Percentiles rank a stretch among this genome's conserved stretches.
Evolutionary conservation across 768 basidiomycete species (phyloP).

Genomic region (Chlorophyllum brunneum): DNA sequence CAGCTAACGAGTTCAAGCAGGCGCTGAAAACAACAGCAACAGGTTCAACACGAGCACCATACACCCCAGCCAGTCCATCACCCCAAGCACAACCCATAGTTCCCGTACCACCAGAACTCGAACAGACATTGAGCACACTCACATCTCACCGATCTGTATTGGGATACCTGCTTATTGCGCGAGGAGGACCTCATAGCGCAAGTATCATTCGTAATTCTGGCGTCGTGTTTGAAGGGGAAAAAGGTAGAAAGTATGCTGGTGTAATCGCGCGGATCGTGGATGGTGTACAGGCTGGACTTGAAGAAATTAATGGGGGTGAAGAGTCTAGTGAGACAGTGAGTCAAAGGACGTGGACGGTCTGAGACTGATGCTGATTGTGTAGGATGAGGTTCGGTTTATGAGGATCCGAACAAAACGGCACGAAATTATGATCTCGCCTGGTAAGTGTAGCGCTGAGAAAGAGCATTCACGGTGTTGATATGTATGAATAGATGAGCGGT

Average conservation of each 20-base stretch:
- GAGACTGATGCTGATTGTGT: neutral
- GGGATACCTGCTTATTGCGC: slow-evolving; percentile 81
- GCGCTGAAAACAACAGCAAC: too few species aligned
- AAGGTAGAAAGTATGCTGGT: slow-evolving; percentile 70
- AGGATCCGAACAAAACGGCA: slow-evolving; percentile 88
- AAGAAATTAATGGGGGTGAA: slow-evolving; percentile 57
- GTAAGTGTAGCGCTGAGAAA: slow-evolving; percentile 35
- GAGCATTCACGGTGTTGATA: neutral
- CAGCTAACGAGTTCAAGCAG: too few species aligned
- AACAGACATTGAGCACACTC: slow-evolving; percentile 71
- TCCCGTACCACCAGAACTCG: slow-evolving; percentile 72
- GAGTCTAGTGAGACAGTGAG: slow-evolving; percentile 43
- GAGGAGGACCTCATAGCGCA: slow-evolving; percentile 51
- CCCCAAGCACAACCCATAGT: slow-evolving; percentile 10
- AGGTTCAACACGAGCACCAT: slow-evolving; percentile 13
- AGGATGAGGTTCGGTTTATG: slow-evolving; percentile 89
- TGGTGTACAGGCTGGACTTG: slow-evolving; percentile 72
- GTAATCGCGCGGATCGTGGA: slow-evolving; percentile 75
- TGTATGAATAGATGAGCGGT: slow-evolving; percentile 60
- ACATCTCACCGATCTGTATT: slow-evolving; percentile 82
- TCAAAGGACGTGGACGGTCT: slow-evolving; percentile 1
- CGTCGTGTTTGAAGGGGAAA: slow-evolving; percentile 83
- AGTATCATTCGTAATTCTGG: slow-evolving; percentile 84
- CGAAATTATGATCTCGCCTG: slow-evolving; percentile 93
- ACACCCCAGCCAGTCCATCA: slow-evolving; percentile 19